Evolutionary conservation across 352 stramenopile species (phyloP), one percentile per base, ranked within the genome.

Genomic region (Phytophthora hibernalis): DNA sequence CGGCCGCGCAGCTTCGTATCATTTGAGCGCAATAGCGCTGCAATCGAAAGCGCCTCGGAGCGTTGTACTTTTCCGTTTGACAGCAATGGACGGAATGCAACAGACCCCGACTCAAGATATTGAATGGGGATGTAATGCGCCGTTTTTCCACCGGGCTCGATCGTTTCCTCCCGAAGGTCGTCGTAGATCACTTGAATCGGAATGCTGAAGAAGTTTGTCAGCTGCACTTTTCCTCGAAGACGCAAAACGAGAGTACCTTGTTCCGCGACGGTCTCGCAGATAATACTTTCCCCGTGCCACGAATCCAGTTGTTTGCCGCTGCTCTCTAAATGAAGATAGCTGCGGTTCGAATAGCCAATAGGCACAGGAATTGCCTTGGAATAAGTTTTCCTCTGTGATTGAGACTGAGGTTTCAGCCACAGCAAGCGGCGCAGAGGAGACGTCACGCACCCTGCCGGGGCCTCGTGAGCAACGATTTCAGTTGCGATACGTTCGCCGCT

Each of bases 291-390:
- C 4, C 86, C 84, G 49, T 90, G 82, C 83, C 85, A 92, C 13
- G 78, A 79, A 50, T 92, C 82, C 24, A 77, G 78, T 43, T 81
- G 78, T 24, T 83, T 80, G 21, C 70, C 80, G 31, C 74, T 78
- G 56, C 76, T 92, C 48, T 96, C 85, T 5, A 96, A 68, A 22
- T 93, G 87, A 52, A 96, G 70, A 61, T 92, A 96, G 44, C 85
- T 94, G 24, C 87, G 80, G 67, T 96, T 92, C 8, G 84, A 93
- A 61, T 96, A 93, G 16, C 87, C 87, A 54, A 96, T 96, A 0
- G 87, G 87, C n/a, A 96, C 87, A 15, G 87, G 85, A 53, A 94
- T 94, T 6, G 85, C 77, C 53, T 96, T 94, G 0, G 79, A 80
- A 43, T 74, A 74, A 12, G 69, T 72, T 33, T 62, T 40, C 1